Evolutionary conservation across 75 land plant genomes (phyloP).

Genomic region (Adiantum capillusveneris): DNA sequence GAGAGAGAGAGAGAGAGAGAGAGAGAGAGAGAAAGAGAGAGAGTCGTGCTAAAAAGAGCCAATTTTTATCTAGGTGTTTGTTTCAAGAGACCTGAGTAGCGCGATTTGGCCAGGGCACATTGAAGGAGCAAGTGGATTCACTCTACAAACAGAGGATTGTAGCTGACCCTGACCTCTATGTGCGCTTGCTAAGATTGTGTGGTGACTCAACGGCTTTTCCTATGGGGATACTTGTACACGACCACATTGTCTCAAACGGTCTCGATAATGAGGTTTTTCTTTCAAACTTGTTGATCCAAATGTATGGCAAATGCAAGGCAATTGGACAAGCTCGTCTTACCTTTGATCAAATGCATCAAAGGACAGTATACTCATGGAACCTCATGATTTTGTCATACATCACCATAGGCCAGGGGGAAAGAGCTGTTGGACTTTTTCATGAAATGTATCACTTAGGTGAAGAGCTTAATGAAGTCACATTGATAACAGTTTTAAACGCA

Average conservation of each 20-base stretch:
- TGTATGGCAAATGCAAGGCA: conserved; percentile 7
- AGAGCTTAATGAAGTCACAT: background rate
- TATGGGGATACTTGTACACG: background rate
- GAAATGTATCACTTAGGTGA: conserved; percentile 14
- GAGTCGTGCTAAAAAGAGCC: too few species aligned
- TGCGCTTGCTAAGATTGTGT: background rate
- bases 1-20: too few species aligned
- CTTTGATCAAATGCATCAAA: conserved; percentile 43
- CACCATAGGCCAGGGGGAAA: conserved; percentile 13
- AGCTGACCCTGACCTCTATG: background rate
- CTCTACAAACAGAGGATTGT: background rate
- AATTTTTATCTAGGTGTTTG: too few species aligned
- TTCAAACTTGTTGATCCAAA: conserved; percentile 4
- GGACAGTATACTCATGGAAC: conserved; percentile 38
- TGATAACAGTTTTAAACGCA: background rate
- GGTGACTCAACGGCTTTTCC: background rate
- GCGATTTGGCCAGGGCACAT: background rate
- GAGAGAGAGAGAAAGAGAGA: too few species aligned
- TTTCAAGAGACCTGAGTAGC: too few species aligned
- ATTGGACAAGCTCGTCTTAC: conserved; percentile 14
- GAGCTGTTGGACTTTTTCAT: conserved; percentile 27
- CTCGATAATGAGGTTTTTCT: background rate
- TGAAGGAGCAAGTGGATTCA: background rate
- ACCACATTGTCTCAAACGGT: background rate
- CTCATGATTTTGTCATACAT: conserved; percentile 26